Evolutionary conservation across 2,329 filamentous ascomycete genomes (phyloP).

Genomic region (Cladophialophora yegresii): DNA sequence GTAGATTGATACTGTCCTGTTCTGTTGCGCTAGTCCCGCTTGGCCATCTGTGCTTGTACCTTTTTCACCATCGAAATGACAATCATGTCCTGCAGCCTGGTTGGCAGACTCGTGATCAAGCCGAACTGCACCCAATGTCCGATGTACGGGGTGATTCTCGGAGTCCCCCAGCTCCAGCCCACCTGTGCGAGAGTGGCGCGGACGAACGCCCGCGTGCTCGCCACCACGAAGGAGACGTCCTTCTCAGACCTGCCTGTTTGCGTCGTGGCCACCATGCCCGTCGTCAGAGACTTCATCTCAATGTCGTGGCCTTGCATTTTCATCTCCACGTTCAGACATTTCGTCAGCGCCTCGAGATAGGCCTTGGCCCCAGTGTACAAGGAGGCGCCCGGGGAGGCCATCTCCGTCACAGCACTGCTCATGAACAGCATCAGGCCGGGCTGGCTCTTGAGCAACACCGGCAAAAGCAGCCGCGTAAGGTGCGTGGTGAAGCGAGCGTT

Average conservation of each 20-base stretch:
- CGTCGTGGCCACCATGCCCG: constrained; percentile 41
- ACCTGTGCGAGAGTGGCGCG: constrained; percentile 41
- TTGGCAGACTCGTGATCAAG: constrained; percentile 13
- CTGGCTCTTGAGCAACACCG: constrained; percentile 45
- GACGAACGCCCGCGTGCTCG: constrained; percentile 38
- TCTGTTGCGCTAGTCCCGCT: neutral
- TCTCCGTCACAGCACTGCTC: constrained; percentile 50
- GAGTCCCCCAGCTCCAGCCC: constrained; percentile 43
- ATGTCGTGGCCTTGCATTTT: constrained; percentile 42
- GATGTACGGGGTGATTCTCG: constrained; percentile 41
- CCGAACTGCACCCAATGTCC: constrained; percentile 40
- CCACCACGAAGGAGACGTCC: constrained; percentile 16
- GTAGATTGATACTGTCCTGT: neutral
- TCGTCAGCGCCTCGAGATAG: constrained; percentile 48
- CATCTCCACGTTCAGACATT: constrained; percentile 49
- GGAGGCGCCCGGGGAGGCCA: constrained; percentile 50
- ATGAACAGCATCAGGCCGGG: constrained; percentile 56
- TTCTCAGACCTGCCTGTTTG: constrained; percentile 15
- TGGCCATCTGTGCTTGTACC: constrained; percentile 1
- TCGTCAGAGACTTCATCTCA: constrained; percentile 45
- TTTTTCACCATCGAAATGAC: neutral
- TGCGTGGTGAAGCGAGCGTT: constrained; percentile 56
- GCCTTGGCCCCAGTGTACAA: constrained; percentile 53
- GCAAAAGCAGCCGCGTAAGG: constrained; percentile 52
- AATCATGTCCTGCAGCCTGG: constrained; percentile 14